Percentiles rank a stretch among this genome's conserved stretches.
These are phyloP conservation scores for Penicillium lagena DNA, from an alignment of 495 filamentous ascomycete species.

Conservation along the genomic window DNA sequence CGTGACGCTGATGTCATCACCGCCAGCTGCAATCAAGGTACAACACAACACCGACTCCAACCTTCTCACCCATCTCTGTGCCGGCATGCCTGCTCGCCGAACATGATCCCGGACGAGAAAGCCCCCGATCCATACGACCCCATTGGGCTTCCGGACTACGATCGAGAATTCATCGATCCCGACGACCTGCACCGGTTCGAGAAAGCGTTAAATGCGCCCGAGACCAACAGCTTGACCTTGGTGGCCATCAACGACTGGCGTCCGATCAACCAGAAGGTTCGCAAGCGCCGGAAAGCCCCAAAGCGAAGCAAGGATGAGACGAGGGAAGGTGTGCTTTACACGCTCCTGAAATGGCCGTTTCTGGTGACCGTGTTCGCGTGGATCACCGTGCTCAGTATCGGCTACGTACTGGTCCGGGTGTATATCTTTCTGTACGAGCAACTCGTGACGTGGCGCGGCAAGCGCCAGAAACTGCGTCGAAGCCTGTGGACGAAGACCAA, in stretches of 20 bases:
- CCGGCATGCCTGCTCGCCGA: constrained; percentile 23
- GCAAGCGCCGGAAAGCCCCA: constrained; percentile 39
- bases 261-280: constrained; percentile 63
- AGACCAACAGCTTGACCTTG: constrained; percentile 35
- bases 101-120: constrained; percentile 29
- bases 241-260: constrained; percentile 82
- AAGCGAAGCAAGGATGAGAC: constrained; percentile 79
- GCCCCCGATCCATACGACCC: constrained; percentile 32
- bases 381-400: constrained; percentile 60
- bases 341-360: constrained; percentile 85
- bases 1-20: constrained; percentile 20
- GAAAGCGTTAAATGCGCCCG: constrained; percentile 43
- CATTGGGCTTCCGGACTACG: constrained; percentile 52
- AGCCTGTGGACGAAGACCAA: constrained; percentile 61
- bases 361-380: constrained; percentile 71
- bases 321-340: constrained; percentile 85
- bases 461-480: constrained; percentile 59
- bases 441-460: constrained; percentile 55
- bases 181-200: constrained; percentile 46
- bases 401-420: constrained; percentile 73
- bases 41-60: too few relatives aligned
- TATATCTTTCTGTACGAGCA: constrained; percentile 88
- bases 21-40: constrained; percentile 15
- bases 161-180: constrained; percentile 58
- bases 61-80: too few relatives aligned